Evolutionary conservation across 306 rosid genomes (phyloP).

Genomic region (Morella rubra): DNA sequence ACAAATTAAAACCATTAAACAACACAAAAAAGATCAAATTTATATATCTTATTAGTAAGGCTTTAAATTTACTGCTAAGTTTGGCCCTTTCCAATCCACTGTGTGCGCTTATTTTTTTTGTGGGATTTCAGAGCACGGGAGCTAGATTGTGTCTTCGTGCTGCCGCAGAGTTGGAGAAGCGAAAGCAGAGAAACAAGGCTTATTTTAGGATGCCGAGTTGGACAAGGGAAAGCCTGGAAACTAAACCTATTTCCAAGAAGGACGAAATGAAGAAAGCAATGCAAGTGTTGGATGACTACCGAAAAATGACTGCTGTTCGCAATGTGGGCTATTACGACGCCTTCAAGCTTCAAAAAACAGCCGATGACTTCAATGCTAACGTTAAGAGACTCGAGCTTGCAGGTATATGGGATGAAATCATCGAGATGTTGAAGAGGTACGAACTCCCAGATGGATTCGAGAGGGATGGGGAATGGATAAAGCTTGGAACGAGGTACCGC

Average conservation of each 20-base stretch:
- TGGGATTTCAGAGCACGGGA: conserved; percentile 50
- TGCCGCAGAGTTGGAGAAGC: conserved; percentile 56
- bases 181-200: conserved; percentile 35
- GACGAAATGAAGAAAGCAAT: conserved; percentile 13
- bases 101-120: conserved; percentile 1
- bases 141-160: conserved; percentile 72
- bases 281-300: neutral
- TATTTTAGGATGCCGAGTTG: too few relatives aligned
- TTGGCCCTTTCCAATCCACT: too few relatives aligned
- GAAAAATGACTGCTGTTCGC: neutral
- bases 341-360: conserved; percentile 56
- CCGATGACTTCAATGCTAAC: conserved; percentile 65
- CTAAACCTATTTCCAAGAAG: conserved; percentile 16
- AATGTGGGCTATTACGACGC: conserved; percentile 56
- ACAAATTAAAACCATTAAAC: too few relatives aligned
- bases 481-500: conserved; percentile 51
- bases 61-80: too few relatives aligned
- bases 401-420: conserved; percentile 73
- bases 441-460: conserved; percentile 84
- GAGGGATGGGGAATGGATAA: conserved; percentile 45
- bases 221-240: conserved; percentile 18
- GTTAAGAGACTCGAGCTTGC: conserved; percentile 61
- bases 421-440: conserved; percentile 58
- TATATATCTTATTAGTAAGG: too few relatives aligned
- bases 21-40: too few relatives aligned